Conservation (phyloP, 2,329 filamentous ascomycete genomes). For the Phoma sp. region DNA sequence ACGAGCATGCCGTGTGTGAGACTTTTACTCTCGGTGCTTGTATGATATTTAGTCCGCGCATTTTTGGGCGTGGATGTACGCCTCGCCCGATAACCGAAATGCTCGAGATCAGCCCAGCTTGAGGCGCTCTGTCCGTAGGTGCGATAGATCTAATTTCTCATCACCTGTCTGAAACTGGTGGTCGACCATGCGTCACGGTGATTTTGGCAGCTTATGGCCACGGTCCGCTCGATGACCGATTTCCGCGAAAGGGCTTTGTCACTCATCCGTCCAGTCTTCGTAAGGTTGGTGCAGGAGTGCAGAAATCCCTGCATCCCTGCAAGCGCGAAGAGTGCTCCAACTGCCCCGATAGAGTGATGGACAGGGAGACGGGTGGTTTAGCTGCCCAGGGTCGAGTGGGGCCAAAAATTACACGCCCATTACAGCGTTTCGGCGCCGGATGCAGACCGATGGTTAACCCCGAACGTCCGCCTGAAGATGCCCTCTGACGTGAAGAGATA, state of each 20-base stretch:
- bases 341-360: constrained; percentile 42
- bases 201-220: constrained; percentile 25
- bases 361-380: constrained; percentile 37
- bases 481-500: constrained; percentile 48
- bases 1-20: constrained; percentile 9
- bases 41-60: constrained; percentile 26
- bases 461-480: constrained; percentile 46
- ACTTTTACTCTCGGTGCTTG: constrained; percentile 4
- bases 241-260: constrained; percentile 42
- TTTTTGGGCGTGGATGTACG: constrained; percentile 30
- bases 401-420: constrained; percentile 37
- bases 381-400: constrained; percentile 25
- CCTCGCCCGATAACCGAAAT: constrained; percentile 26
- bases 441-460: constrained; percentile 18
- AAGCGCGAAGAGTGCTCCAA: constrained; percentile 43
- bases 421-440: constrained; percentile 10
- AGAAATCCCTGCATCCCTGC: constrained; percentile 39
- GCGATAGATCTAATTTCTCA: constrained; percentile 16
- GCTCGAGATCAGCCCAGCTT: constrained; percentile 1
- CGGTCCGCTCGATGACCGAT: constrained; percentile 40
- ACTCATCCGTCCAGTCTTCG: constrained; percentile 38
- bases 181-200: constrained; percentile 21
- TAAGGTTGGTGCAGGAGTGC: constrained; percentile 47
- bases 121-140: not conserved
- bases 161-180: constrained; percentile 26